Evolutionary conservation across 2,329 filamentous ascomycete species (phyloP).

Genomic region (Scedosporium boydii): DNA sequence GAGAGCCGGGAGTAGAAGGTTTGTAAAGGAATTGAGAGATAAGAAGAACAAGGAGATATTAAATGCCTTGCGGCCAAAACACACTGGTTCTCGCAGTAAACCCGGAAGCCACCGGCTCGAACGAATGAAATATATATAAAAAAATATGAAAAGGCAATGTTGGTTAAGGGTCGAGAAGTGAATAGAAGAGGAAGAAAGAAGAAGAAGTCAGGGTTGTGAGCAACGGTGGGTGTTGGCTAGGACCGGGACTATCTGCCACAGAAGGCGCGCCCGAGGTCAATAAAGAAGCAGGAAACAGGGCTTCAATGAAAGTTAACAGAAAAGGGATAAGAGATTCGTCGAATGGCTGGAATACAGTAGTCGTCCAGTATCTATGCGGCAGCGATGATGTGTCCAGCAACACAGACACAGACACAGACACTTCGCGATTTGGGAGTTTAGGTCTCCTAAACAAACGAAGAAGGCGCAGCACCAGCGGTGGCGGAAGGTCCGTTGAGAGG

Average conservation of each 20-base stretch:
- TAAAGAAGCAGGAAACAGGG: too few relatives aligned
- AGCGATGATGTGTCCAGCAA: neutral
- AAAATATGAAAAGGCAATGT: neutral
- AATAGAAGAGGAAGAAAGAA: neutral
- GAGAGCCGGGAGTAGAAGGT: neutral
- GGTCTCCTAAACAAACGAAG: neutral
- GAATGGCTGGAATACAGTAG: too few relatives aligned
- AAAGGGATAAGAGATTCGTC: too few relatives aligned
- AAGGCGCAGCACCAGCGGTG: neutral
- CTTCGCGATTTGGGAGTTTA: neutral
- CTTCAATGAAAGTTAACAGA: too few relatives aligned
- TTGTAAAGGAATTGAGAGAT: too few relatives aligned
- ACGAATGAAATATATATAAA: neutral
- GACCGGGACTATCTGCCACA: too few relatives aligned
- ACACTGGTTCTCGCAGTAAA: too few relatives aligned
- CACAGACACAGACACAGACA: neutral
- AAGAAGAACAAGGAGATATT: neutral
- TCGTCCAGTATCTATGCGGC: too few relatives aligned
- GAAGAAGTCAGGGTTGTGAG: neutral
- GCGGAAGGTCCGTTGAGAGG: neutral
- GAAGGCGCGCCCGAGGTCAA: too few relatives aligned
- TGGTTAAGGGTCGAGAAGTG: neutral
- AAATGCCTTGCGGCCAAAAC: neutral
- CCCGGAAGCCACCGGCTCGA: neutral
- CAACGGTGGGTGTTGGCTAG: too few relatives aligned